Percentiles rank a stretch among this genome's conserved stretches.
phyloP scores from a whole-genome alignment of 176 grass and related monocot genomes.

The maize (Zea mays) region DNA sequence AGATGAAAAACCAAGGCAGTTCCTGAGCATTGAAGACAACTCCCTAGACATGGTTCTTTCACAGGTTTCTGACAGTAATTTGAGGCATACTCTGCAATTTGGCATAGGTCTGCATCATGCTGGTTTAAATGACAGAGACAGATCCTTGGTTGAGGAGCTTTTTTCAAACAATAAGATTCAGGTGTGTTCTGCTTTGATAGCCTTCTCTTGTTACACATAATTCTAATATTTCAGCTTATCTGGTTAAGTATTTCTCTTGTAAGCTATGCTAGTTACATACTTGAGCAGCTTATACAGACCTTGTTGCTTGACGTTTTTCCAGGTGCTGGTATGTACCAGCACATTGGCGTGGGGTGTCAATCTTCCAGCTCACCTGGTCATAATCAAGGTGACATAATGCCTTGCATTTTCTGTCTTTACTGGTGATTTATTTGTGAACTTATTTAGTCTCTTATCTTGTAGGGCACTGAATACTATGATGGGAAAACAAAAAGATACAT shows the following conservation, averaged over 20 bases:
- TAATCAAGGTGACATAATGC: slow-evolving; percentile 76
- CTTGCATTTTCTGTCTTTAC: slow-evolving; percentile 23
- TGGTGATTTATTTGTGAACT: slow-evolving; percentile 22
- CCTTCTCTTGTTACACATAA: not conserved
- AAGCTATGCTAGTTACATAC: slow-evolving; percentile 15
- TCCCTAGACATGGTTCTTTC: slow-evolving; percentile 93
- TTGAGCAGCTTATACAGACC: slow-evolving; percentile 24
- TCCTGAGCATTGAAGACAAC: slow-evolving; percentile 78
- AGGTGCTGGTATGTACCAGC: slow-evolving; percentile 95
- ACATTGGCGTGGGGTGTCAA: slow-evolving; percentile 99
- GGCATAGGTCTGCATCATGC: slow-evolving; percentile 98
- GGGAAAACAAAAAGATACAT: slow-evolving; percentile 98
- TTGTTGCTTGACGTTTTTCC: slow-evolving; percentile 36
- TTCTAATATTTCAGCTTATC: slow-evolving; percentile 15
- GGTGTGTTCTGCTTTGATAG: slow-evolving; percentile 46
- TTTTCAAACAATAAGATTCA: slow-evolving; percentile 99
- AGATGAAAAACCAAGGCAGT: slow-evolving; percentile 95
- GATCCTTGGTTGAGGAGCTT: slow-evolving; percentile 90
- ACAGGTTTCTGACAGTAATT: slow-evolving; percentile 88
- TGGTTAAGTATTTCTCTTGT: slow-evolving; percentile 1
- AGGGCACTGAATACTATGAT: slow-evolving; percentile 96
- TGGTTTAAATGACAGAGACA: slow-evolving; percentile 94
- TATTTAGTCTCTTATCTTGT: slow-evolving; percentile 37
- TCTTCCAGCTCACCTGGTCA: slow-evolving; percentile 94
- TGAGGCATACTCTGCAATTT: slow-evolving; percentile 95